Percentiles rank a stretch among this genome's conserved stretches.
Conservation (phyloP, 2,329 filamentous ascomycete species). For the Ambrosiella beaveri region DNA sequence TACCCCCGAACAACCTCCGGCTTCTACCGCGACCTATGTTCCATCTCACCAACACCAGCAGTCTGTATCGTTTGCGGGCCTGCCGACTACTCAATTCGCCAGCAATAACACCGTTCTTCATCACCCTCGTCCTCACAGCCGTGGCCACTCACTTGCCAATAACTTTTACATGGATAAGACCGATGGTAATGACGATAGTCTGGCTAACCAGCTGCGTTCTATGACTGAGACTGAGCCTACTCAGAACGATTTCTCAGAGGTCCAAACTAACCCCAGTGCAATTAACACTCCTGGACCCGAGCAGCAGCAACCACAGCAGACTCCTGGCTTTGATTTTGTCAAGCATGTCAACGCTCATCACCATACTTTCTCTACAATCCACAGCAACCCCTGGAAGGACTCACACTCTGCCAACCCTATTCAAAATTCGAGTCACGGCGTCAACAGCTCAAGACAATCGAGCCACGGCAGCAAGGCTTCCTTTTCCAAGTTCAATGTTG, state of each 20-base stretch:
- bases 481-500: constrained; percentile 68
- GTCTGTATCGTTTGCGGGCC: constrained; percentile 31
- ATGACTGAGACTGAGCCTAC: constrained; percentile 25
- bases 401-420: constrained; percentile 24
- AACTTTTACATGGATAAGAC: constrained; percentile 40
- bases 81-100: constrained; percentile 29
- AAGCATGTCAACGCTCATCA: constrained; percentile 31
- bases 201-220: constrained; percentile 22
- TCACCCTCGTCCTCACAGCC: constrained; percentile 57
- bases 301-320: constrained; percentile 44
- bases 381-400: constrained; percentile 48
- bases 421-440: constrained; percentile 11
- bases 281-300: constrained; percentile 46
- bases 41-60: constrained; percentile 25
- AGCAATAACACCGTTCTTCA: constrained; percentile 39
- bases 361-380: constrained; percentile 32
- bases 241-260: constrained; percentile 34
- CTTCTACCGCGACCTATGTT: constrained; percentile 14
- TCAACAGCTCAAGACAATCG: constrained; percentile 18
- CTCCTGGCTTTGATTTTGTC: constrained; percentile 37
- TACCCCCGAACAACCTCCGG: constrained; percentile 8
- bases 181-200: constrained; percentile 23
- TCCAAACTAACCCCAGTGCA: constrained; percentile 53
- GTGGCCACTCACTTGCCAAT: constrained; percentile 54
- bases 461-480: constrained; percentile 54